These are phyloP conservation scores for Penicillium sp. DNA, from an alignment of 2,329 filamentous ascomycete genomes.

Conservation along the genomic window DNA sequence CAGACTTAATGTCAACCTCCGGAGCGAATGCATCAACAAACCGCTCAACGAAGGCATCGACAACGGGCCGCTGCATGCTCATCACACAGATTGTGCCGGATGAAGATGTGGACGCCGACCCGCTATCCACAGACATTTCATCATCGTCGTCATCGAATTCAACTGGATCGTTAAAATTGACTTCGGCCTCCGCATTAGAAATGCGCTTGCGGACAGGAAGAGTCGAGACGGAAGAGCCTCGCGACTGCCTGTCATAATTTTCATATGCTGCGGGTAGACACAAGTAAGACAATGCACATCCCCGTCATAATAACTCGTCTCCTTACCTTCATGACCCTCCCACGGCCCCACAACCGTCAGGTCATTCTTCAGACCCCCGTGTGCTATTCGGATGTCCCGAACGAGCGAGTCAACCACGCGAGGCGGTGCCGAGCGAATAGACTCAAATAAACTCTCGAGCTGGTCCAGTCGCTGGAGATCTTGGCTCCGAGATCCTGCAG, in stretches of 20 bases:
- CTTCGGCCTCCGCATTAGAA: background rate
- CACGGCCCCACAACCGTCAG: constrained; percentile 21
- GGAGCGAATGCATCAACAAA: constrained; percentile 43
- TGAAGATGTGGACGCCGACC: constrained; percentile 23
- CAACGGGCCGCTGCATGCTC: constrained; percentile 22
- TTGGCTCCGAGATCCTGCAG: constrained; percentile 17
- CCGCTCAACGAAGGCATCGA: constrained; percentile 39
- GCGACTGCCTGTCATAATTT: constrained; percentile 7
- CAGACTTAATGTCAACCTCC: constrained; percentile 34
- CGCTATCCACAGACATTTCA: constrained; percentile 21
- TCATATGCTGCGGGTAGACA: constrained; percentile 16
- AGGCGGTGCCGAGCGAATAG: constrained; percentile 34
- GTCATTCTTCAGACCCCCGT: constrained; percentile 17
- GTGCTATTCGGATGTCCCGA: constrained; percentile 27
- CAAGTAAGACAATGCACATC: background rate
- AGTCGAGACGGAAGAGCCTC: constrained; percentile 4
- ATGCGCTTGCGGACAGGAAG: constrained; percentile 10
- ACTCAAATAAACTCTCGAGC: constrained; percentile 34
- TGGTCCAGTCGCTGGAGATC: constrained; percentile 28
- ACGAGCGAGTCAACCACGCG: constrained; percentile 33
- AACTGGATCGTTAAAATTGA: constrained; percentile 18
- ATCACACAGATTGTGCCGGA: constrained; percentile 24
- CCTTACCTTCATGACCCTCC: constrained; percentile 27
- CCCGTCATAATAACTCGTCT: background rate
- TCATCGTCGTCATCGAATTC: constrained; percentile 5